phyloP scores from a whole-genome alignment of 1,139 yeast genomes.

The Yamadazyma diddensiae region DNA sequence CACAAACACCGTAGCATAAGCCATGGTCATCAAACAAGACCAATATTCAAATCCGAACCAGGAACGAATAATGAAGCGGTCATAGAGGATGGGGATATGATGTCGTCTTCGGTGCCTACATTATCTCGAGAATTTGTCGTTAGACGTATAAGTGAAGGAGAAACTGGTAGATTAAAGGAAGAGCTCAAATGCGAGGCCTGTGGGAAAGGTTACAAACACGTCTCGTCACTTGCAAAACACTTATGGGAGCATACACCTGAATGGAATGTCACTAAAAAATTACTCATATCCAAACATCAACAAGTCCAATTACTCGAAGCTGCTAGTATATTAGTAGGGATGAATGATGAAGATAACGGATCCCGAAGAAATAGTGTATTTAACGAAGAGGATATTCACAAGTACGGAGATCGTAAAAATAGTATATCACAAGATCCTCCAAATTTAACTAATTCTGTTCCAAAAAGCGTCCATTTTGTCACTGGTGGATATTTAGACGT shows the following conservation, averaged over 20 bases:
- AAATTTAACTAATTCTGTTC: not conserved
- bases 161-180: constrained; percentile 77
- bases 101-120: constrained; percentile 44
- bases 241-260: constrained; percentile 84
- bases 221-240: constrained; percentile 75
- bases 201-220: constrained; percentile 86
- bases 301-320: constrained; percentile 88
- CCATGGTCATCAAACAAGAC: constrained; percentile 5
- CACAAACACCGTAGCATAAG: constrained; percentile 8
- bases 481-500: constrained; percentile 12
- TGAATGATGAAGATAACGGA: constrained; percentile 38
- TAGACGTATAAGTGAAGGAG: constrained; percentile 81
- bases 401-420: constrained; percentile 4
- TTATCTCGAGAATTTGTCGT: constrained; percentile 75
- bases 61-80: constrained; percentile 3
- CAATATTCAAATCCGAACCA: not conserved
- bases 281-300: constrained; percentile 83
- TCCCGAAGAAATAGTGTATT: constrained; percentile 16
- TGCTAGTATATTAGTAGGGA: constrained; percentile 78
- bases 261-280: constrained; percentile 81
- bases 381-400: constrained; percentile 10
- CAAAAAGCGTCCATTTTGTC: constrained; percentile 3
- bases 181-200: constrained; percentile 86
- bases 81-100: constrained; percentile 1
- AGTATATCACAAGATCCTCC: constrained; percentile 22